Conservation (phyloP, 495 filamentous ascomycete genomes). For the Penicillium malachiteum region DNA sequence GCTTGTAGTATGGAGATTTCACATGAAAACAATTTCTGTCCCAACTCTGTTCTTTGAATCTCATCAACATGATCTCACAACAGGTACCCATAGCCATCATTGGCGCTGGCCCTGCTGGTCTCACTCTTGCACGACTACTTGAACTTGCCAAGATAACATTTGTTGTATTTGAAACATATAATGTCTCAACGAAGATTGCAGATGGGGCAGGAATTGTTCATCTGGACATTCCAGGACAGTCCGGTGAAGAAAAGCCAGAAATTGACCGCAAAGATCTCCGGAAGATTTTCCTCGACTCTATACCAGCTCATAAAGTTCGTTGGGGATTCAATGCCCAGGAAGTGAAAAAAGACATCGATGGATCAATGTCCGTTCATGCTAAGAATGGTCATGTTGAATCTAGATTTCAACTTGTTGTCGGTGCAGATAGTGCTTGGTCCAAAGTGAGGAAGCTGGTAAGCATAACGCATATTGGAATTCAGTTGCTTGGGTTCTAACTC, state of each 20-base stretch:
- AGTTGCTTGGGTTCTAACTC: too few relatives aligned
- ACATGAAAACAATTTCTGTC: too few relatives aligned
- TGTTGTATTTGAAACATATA: constrained; percentile 49
- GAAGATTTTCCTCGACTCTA: constrained; percentile 41
- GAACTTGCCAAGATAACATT: constrained; percentile 37
- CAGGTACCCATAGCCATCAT: constrained; percentile 50
- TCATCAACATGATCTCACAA: too few relatives aligned
- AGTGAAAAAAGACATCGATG: constrained; percentile 1
- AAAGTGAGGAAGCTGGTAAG: constrained; percentile 41
- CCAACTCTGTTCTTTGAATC: too few relatives aligned
- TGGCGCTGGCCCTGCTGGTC: constrained; percentile 54
- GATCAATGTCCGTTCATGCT: constrained; percentile 1
- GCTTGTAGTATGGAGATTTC: too few relatives aligned
- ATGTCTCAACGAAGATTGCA: constrained; percentile 35
- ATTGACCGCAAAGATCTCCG: constrained; percentile 44
- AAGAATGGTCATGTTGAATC: constrained; percentile 11
- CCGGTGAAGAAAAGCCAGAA: constrained; percentile 19
- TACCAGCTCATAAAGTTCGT: constrained; percentile 37
- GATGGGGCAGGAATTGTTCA: constrained; percentile 3
- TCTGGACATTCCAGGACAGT: neutral
- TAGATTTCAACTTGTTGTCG: constrained; percentile 40
- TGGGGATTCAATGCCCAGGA: constrained; percentile 30
- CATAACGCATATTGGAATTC: too few relatives aligned
- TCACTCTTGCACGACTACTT: constrained; percentile 53
- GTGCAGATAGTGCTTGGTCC: constrained; percentile 61